Evolutionary conservation across 2,329 filamentous ascomycete species (phyloP), one percentile per base, ranked within the genome.

Genomic region (Arthroderma uncinatum): DNA sequence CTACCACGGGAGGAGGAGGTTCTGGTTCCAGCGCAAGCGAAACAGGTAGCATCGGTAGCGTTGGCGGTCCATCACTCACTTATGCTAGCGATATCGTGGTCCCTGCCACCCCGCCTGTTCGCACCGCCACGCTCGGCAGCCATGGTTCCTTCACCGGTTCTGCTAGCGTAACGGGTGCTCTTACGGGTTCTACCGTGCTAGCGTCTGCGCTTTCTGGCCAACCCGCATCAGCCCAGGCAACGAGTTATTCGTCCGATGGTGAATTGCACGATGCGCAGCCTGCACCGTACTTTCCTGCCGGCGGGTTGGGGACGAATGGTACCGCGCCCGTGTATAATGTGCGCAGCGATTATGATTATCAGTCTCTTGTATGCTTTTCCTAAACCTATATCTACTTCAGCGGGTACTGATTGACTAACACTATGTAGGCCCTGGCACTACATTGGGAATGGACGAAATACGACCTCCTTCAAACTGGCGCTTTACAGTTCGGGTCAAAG

Each of bases 371-470:
- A 65, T 44, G 68, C 62, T 39, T 14, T n/a, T n/a, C n/a, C n/a
- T n/a, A n/a, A n/a, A n/a, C 12, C 6, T 8, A 7, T 12, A 8
- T 21, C 28, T 33, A 16, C 16, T 16, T 28, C 47, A 16, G 9
- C 23, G 12, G 16, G 16, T 52, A 28, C 12, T 28, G 47, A 14
- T 21, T 54, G 21, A 54, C 30, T n/a, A 56, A 21, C 12, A 36
- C 50, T 23, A 14, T 47, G 25, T 48, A 74, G 72, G 79, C 83
- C 0, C 76, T 93, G 10, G 86, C 80, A 9, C 75, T 92, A 0
- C 91, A 92, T 67, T 85, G 90, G 64, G 88, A 93, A 70, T 93
- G 82, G 80, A 89, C 92, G 55, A 87, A 93, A 72, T 77, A 92
- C 0, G 89, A 93, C 67, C 78, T 89, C 12, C 93, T 93, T 78